These are phyloP conservation scores for Mycotypha africana DNA, from an alignment of 371 early-diverging fungal species.

Conservation along the genomic window DNA sequence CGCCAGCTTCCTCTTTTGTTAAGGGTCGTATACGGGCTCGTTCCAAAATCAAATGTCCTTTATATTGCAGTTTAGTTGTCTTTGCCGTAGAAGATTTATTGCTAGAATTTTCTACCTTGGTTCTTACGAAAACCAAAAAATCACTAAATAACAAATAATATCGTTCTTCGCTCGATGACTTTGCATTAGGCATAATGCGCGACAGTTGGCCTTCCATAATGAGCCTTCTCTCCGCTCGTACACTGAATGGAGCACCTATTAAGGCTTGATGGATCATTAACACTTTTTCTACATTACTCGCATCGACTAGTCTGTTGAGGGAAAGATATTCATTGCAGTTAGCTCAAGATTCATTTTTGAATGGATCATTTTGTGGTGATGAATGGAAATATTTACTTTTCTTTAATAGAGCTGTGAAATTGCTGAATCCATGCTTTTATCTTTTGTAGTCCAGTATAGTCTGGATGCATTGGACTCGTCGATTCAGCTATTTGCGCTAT, in stretches of 20 bases:
- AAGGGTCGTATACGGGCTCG: conserved; percentile 27
- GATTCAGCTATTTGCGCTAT: conserved; percentile 23
- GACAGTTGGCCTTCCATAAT: conserved; percentile 28
- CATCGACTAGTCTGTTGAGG: conserved; percentile 25
- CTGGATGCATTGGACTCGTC: conserved; percentile 37
- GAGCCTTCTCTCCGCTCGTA: conserved; percentile 32
- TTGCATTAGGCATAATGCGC: conserved; percentile 15
- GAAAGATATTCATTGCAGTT: too few species aligned
- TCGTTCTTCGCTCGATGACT: conserved; percentile 32
- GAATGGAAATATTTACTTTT: conserved; percentile 18
- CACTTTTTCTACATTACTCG: conserved; percentile 39
- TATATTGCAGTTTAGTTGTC: conserved; percentile 43
- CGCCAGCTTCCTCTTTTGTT: conserved; percentile 31
- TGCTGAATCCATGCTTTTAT: conserved; percentile 25
- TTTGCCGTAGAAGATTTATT: too few species aligned
- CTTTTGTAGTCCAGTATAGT: conserved; percentile 23
- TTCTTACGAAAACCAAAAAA: conserved; percentile 29
- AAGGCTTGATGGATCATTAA: conserved; percentile 37
- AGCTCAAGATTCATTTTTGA: too few species aligned
- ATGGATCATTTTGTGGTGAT: background rate
- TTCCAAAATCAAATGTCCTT: conserved; percentile 33
- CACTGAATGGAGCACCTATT: conserved; percentile 29
- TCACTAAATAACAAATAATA: conserved; percentile 38
- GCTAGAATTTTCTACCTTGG: conserved; percentile 26
- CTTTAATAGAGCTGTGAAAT: conserved; percentile 17